phyloP scores from a whole-genome alignment of 78 protist species.

The Chrysochromulina tobinii region DNA sequence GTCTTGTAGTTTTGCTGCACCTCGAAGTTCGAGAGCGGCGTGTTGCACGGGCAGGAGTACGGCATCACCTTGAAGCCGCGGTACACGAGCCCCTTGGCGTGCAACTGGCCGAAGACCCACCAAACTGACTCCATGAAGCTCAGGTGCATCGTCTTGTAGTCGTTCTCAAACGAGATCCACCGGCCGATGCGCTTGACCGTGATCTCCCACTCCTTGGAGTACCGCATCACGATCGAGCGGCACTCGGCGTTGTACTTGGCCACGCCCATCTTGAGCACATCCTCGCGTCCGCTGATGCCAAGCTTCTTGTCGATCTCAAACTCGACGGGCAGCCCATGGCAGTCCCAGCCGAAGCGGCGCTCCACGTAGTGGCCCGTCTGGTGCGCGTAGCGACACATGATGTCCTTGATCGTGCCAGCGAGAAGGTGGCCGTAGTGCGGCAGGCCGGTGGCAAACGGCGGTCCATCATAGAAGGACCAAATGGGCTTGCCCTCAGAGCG shows the following conservation, averaged over 20 bases:
- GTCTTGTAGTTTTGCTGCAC: conserved; percentile 92
- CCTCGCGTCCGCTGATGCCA: conserved; percentile 84
- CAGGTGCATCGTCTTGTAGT: conserved; percentile 97
- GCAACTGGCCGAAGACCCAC: conserved; percentile 95
- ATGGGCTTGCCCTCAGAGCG: conserved; percentile 49
- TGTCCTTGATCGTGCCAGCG: conserved; percentile 98
- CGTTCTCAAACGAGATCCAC: conserved; percentile 99
- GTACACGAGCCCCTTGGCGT: conserved; percentile 92
- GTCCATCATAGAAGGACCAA: conserved; percentile 96
- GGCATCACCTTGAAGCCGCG: conserved; percentile 89
- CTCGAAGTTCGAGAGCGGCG: conserved; percentile 99
- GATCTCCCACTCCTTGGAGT: conserved; percentile 89
- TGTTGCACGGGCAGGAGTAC: conserved; percentile 61
- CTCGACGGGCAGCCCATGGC: conserved; percentile 99
- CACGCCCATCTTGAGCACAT: conserved; percentile 92
- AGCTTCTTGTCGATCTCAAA: conserved; percentile 94
- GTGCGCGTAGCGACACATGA: conserved; percentile 94
- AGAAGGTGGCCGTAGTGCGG: conserved; percentile 99
- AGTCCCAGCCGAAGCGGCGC: conserved; percentile 99
- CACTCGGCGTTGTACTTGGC: conserved; percentile 93
- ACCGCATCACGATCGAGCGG: conserved; percentile 94
- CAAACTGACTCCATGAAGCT: conserved; percentile 88
- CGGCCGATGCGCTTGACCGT: conserved; percentile 95
- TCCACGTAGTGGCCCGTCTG: conserved; percentile 95
- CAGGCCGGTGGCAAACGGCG: conserved; percentile 99